Evolutionary conservation across 225 moss, liverwort and hornwort genomes (phyloP).

Genomic region (Climacium dendroides): DNA sequence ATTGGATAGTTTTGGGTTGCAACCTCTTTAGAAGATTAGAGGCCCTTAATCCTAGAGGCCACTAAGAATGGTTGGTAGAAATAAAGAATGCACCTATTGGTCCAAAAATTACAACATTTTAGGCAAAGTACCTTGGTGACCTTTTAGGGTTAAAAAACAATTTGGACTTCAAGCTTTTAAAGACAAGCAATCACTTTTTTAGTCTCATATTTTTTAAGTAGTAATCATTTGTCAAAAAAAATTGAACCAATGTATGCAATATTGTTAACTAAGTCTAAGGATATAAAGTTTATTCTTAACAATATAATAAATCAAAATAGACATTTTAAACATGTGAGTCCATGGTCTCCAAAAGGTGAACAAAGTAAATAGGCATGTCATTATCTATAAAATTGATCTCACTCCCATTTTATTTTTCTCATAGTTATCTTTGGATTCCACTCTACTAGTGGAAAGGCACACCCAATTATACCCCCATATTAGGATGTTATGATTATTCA

Average conservation of each 20-base stretch:
- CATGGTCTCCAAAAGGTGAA: not conserved
- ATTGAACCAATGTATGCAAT: not conserved
- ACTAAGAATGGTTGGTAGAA: no score
- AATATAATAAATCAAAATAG: not conserved
- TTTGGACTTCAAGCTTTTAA: not conserved
- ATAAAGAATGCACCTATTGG: not conserved
- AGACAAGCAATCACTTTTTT: not conserved
- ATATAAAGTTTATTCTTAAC: not conserved
- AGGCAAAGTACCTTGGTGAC: not conserved
- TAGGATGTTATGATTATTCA: not conserved
- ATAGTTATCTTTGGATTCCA: not conserved
- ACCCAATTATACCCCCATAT: no score
- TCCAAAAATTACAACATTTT: not conserved
- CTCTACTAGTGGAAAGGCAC: not conserved
- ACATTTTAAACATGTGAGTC: not conserved
- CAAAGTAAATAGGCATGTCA: not conserved
- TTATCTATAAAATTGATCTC: not conserved
- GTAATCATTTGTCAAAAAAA: not conserved
- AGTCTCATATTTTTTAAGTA: not conserved
- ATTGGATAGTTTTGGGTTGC: not conserved
- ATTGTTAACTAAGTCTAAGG: not conserved
- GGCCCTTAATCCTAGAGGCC: no score
- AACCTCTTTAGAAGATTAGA: no score
- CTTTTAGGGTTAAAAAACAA: not conserved
- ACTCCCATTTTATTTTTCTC: not conserved